Percentiles rank a stretch among this genome's conserved stretches.
Conservation (phyloP, 73 alveolate genomes). For the Tetrahymena borealis region DNA sequence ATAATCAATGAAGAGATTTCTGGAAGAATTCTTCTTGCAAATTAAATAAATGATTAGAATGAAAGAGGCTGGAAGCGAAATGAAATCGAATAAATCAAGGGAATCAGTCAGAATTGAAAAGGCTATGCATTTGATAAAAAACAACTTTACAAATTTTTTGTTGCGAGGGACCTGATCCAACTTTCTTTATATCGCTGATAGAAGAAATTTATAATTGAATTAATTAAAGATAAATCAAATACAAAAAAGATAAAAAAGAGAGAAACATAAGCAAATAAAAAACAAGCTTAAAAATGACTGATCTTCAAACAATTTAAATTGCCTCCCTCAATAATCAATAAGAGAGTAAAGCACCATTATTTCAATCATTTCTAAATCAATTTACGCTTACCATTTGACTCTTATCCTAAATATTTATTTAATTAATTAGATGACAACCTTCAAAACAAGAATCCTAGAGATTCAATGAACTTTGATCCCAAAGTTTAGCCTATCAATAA, state of each 20-base stretch:
- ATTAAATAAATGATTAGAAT: background rate
- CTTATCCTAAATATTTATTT: background rate
- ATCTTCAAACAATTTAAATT: background rate
- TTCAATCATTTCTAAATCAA: background rate
- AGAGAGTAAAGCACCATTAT: background rate
- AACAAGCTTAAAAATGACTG: background rate
- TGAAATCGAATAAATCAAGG: background rate
- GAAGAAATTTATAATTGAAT: background rate
- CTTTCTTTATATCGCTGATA: background rate
- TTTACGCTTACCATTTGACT: background rate
- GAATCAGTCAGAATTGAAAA: background rate
- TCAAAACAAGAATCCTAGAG: background rate
- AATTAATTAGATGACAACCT: background rate
- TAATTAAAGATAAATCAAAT: background rate
- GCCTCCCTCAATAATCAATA: background rate
- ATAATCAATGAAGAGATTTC: background rate
- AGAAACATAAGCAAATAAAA: background rate
- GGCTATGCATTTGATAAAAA: background rate
- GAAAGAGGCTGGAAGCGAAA: background rate
- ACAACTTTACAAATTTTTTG: background rate
- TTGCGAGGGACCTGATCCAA: background rate
- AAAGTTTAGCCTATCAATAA: background rate
- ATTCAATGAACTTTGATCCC: background rate
- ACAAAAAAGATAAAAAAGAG: background rate
- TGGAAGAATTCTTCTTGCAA: background rate